phyloP scores from a whole-genome alignment of 169 alveolate species.

The Ichthyophthirius multifiliis region DNA sequence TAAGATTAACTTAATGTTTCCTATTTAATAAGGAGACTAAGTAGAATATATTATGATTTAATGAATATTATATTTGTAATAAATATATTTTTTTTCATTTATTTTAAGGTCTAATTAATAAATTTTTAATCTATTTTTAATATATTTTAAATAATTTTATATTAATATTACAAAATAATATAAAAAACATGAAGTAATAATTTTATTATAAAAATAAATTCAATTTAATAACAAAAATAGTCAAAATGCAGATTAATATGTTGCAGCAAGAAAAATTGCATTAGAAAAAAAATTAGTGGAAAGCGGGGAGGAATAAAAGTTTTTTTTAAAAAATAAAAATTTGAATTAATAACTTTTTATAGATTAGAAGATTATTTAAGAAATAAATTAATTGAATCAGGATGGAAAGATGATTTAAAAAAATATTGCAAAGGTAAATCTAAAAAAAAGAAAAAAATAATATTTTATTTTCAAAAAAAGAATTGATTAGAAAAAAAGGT shows the following conservation, averaged over 20 bases:
- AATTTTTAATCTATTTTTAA: too few species aligned
- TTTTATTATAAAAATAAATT: too few species aligned
- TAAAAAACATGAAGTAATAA: too few species aligned
- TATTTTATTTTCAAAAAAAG: conserved; percentile 9
- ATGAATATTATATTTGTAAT: too few species aligned
- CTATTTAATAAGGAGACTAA: too few species aligned
- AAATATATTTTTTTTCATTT: too few species aligned
- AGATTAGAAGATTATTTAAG: conserved; percentile 67
- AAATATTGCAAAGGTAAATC: conserved; percentile 50
- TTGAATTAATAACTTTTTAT: not conserved
- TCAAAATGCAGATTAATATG: conserved; percentile 15
- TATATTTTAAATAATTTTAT: too few species aligned
- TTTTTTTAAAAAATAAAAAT: not conserved
- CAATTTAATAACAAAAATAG: too few species aligned
- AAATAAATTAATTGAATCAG: conserved; percentile 58
- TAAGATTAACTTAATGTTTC: too few species aligned
- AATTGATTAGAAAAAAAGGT: conserved; percentile 62
- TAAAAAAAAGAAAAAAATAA: not conserved
- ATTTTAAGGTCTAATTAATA: too few species aligned
- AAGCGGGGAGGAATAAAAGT: conserved; percentile 39
- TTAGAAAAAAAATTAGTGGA: conserved; percentile 34
- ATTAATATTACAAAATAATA: too few species aligned
- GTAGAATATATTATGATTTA: too few species aligned
- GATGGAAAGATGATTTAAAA: conserved; percentile 70
- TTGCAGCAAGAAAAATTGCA: conserved; percentile 13